Conservation (phyloP, 768 basidiomycete genomes). For the Lentinula raphanica region DNA sequence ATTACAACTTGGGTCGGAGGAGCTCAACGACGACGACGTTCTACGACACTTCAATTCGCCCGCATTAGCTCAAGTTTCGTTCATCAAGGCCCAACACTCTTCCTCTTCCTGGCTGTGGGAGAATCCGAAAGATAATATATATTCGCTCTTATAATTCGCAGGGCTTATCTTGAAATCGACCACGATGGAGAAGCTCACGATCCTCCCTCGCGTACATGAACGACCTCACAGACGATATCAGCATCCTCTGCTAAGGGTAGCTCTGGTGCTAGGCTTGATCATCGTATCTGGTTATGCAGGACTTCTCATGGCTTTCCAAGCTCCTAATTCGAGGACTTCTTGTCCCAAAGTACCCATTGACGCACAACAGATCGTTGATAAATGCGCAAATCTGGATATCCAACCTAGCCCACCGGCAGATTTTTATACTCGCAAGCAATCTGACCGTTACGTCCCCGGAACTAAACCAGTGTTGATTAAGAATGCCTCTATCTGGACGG, state of each 20-base stretch:
- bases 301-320: conserved; percentile 1
- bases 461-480: conserved; percentile 60
- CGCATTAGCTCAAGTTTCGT: too few species aligned
- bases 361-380: conserved; percentile 39
- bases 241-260: conserved; percentile 26
- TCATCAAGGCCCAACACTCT: too few species aligned
- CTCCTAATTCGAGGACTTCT: background rate
- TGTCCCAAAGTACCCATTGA: conserved; percentile 29
- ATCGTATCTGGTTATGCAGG: background rate
- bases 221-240: conserved; percentile 31
- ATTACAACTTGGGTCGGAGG: too few species aligned
- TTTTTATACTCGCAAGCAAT: conserved; percentile 35
- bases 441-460: conserved; percentile 59
- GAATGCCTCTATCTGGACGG: conserved; percentile 70
- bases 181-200: conserved; percentile 1
- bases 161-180: background rate
- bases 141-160: background rate
- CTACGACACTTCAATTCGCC: too few species aligned
- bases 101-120: too few species aligned
- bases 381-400: conserved; percentile 43
- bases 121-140: too few species aligned
- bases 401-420: conserved; percentile 41
- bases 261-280: conserved; percentile 5
- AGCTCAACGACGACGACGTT: too few species aligned
- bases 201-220: background rate